These are phyloP conservation scores for Botrytis hyacinthi DNA, from an alignment of 2,329 filamentous ascomycete species.

Conservation along the genomic window DNA sequence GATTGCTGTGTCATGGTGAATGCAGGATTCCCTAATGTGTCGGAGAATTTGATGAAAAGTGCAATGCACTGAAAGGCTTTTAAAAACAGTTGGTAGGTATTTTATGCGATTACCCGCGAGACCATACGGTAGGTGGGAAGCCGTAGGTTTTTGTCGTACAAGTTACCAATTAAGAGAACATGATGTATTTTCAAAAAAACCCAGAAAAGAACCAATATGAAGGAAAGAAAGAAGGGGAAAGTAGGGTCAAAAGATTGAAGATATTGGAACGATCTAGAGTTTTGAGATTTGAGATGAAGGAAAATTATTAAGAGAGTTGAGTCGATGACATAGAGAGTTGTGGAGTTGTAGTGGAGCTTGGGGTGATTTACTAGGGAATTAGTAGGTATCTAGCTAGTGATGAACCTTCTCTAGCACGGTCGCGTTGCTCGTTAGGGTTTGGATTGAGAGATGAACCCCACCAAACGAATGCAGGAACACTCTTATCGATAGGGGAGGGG, in stretches of 20 bases:
- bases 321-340: background rate
- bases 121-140: constrained; percentile 3
- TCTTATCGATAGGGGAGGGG: background rate
- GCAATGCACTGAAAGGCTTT: background rate
- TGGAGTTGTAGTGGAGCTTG: background rate
- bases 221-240: background rate
- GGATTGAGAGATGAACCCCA: background rate
- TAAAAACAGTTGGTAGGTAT: constrained; percentile 1
- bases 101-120: constrained; percentile 10
- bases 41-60: background rate
- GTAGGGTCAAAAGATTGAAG: background rate
- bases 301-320: background rate
- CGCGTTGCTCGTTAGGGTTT: background rate
- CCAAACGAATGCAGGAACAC: background rate
- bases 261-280: background rate
- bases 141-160: constrained; percentile 14
- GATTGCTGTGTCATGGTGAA: constrained; percentile 18
- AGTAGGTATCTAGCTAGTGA: background rate
- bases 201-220: background rate
- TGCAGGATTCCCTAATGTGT: background rate
- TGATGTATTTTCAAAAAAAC: background rate
- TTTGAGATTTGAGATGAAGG: background rate
- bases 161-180: constrained; percentile 5
- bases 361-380: background rate
- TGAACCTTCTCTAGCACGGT: background rate